Percentiles rank a stretch among this genome's conserved stretches.
Evolutionary conservation across 805 yeast genomes (phyloP).

Genomic region (Saccharomycopsis olivae): DNA sequence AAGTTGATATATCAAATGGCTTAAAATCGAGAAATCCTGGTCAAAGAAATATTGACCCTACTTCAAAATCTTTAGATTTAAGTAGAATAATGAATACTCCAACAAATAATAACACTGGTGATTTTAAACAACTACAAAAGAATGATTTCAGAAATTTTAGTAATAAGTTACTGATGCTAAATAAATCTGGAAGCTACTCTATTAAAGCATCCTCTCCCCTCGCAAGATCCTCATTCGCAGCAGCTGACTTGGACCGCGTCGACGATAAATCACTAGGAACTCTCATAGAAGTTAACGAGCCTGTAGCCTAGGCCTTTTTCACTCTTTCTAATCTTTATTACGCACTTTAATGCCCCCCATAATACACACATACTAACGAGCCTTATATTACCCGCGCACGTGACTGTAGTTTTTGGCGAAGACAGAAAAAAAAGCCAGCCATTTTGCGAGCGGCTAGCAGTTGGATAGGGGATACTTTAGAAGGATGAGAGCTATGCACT

Average conservation of each 20-base stretch:
- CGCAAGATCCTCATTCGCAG: background rate
- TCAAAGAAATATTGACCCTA: too few species aligned
- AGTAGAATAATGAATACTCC: background rate
- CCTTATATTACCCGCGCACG: too few species aligned
- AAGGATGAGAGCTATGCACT: too few species aligned
- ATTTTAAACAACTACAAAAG: constrained; percentile 2
- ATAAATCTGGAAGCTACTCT: background rate
- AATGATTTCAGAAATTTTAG: constrained; percentile 9
- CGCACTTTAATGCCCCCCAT: too few species aligned
- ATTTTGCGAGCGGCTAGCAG: too few species aligned
- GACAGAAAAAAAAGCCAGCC: too few species aligned
- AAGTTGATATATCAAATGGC: background rate
- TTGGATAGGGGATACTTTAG: too few species aligned
- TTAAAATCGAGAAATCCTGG: background rate
- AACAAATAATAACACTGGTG: background rate
- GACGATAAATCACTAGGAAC: constrained; percentile 1
- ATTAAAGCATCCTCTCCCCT: background rate
- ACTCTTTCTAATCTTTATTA: too few species aligned
- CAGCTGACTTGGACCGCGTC: background rate
- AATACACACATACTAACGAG: too few species aligned
- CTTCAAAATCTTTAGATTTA: constrained; percentile 10
- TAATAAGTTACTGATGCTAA: constrained; percentile 2
- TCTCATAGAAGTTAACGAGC: constrained; percentile 16
- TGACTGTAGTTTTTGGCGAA: too few species aligned
- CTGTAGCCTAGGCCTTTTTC: too few species aligned